phyloP scores from a whole-genome alignment of 345 rosid species.

The Camelina neglecta region DNA sequence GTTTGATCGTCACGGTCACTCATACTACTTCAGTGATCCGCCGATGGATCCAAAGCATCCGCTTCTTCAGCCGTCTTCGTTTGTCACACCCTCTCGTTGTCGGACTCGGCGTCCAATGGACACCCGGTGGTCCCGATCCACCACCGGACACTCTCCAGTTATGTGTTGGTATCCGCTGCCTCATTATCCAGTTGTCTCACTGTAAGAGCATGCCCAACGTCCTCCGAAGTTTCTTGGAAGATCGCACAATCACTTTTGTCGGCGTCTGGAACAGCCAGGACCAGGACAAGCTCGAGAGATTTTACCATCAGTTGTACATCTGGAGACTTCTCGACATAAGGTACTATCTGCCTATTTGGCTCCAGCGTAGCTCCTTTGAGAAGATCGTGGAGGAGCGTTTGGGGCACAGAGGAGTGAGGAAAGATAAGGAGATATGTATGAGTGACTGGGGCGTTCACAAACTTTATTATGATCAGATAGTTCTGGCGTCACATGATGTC shows the following conservation, averaged over 20 bases:
- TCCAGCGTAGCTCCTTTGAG: not conserved
- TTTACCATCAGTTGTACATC: not conserved
- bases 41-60: not conserved
- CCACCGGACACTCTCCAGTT: not conserved
- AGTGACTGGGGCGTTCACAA: not conserved
- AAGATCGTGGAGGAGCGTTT: not conserved
- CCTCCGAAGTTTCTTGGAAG: not conserved
- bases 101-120: slow-evolving; percentile 19
- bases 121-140: not conserved
- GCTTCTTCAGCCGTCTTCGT: not conserved
- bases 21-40: not conserved
- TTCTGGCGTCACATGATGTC: slow-evolving; percentile 1
- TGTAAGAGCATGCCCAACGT: not conserved
- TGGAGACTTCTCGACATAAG: slow-evolving; percentile 14
- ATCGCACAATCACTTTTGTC: not conserved
- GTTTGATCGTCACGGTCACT: not conserved
- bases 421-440: not conserved
- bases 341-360: not conserved
- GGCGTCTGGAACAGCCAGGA: slow-evolving; percentile 4
- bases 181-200: not conserved
- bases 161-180: not conserved
- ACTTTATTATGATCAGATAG: not conserved
- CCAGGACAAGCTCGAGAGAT: not conserved
- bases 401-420: not conserved
- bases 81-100: not conserved